phyloP scores from a whole-genome alignment of 768 basidiomycete species.

The Pleurotus giganteus region DNA sequence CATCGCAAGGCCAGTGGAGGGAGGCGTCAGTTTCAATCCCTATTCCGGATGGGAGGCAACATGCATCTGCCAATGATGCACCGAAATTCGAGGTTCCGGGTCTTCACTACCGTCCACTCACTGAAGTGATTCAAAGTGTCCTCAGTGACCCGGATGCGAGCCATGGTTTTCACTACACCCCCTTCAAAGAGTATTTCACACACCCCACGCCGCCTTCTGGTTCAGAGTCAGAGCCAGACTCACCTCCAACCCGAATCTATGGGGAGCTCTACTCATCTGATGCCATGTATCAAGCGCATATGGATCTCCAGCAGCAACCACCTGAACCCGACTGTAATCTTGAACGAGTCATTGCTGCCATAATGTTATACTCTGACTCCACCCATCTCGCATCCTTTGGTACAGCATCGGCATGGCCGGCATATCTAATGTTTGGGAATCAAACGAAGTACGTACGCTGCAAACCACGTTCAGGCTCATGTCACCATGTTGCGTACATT shows the following conservation, averaged over 20 bases:
- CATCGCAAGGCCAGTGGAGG: no score
- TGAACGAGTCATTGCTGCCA: constrained; percentile 11
- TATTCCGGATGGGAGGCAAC: constrained; percentile 20
- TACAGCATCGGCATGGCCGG: constrained; percentile 28
- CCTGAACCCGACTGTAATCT: constrained; percentile 13
- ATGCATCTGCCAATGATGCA: constrained; percentile 16
- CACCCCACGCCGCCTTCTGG: constrained; percentile 4
- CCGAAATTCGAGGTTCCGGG: constrained; percentile 15
- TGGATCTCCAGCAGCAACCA: background rate
- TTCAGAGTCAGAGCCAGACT: no score
- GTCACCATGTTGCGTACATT: constrained; percentile 31
- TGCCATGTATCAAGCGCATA: constrained; percentile 13
- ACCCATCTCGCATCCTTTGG: constrained; percentile 28
- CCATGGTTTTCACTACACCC: constrained; percentile 17
- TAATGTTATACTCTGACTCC: constrained; percentile 28
- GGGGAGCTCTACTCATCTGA: constrained; percentile 18
- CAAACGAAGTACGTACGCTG: constrained; percentile 30
- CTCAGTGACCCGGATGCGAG: background rate
- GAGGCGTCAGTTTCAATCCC: constrained; percentile 21
- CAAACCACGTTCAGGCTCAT: constrained; percentile 18
- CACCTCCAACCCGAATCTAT: constrained; percentile 8
- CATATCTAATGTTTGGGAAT: constrained; percentile 32
- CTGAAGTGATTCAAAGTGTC: constrained; percentile 16
- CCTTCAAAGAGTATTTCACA: constrained; percentile 19
- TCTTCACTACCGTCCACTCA: constrained; percentile 19